A percentile compares a stretch with the other conserved stretches of the same genome.
Conservation (phyloP, 208 protist species). For the Crithidia expoeki region DNA sequence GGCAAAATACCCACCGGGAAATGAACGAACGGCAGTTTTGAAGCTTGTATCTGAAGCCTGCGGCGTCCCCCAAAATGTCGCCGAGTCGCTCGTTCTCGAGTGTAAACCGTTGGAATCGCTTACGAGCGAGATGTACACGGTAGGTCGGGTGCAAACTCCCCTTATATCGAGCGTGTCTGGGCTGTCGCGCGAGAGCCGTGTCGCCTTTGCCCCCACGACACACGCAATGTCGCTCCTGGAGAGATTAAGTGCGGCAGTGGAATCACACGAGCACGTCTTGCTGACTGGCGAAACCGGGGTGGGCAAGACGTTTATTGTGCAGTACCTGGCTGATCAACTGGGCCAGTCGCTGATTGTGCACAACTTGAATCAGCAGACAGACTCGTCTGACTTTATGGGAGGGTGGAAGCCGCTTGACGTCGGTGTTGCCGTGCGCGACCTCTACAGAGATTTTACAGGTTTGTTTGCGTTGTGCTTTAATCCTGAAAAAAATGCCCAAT, state of each 20-base stretch:
- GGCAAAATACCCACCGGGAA: slow-evolving; percentile 63
- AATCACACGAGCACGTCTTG: slow-evolving; percentile 95
- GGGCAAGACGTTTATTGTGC: slow-evolving; percentile 95
- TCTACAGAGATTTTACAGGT: slow-evolving; percentile 88
- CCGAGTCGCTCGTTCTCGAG: slow-evolving; percentile 66
- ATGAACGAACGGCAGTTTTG: slow-evolving; percentile 46
- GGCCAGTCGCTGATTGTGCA: slow-evolving; percentile 95
- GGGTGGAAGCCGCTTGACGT: slow-evolving; percentile 99
- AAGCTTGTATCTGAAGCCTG: slow-evolving; percentile 54
- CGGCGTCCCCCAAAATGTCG: slow-evolving; percentile 64
- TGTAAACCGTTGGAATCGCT: slow-evolving; percentile 67
- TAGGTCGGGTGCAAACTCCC: slow-evolving; percentile 68
- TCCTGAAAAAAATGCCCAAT: slow-evolving; percentile 74
- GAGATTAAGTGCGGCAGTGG: slow-evolving; percentile 90
- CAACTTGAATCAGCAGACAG: slow-evolving; percentile 99
- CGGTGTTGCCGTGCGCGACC: slow-evolving; percentile 57
- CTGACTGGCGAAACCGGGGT: slow-evolving; percentile 99
- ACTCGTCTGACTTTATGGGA: slow-evolving; percentile 99
- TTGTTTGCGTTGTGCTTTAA: slow-evolving; percentile 96
- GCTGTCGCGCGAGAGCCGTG: slow-evolving; percentile 54
- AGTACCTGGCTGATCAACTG: slow-evolving; percentile 90
- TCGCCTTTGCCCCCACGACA: slow-evolving; percentile 95
- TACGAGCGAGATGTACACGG: slow-evolving; percentile 45
- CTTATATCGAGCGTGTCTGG: slow-evolving; percentile 38
- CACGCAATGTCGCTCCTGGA: slow-evolving; percentile 96